Evolutionary conservation across 345 rosid species (phyloP).

Genomic region (Rhodamnia rubescens): DNA sequence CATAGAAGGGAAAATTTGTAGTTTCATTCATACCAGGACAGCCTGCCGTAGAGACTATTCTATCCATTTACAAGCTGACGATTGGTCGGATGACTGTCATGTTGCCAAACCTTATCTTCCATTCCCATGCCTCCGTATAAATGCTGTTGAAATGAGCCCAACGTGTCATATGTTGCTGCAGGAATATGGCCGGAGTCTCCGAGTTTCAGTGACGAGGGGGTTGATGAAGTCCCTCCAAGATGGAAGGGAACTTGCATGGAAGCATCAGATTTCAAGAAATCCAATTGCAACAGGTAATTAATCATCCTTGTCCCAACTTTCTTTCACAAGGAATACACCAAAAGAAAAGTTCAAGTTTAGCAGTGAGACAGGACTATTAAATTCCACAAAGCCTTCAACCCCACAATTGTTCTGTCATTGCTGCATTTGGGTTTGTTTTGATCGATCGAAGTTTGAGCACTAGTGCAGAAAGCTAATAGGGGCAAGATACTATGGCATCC

Average conservation of each 20-base stretch:
- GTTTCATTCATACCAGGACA: not conserved
- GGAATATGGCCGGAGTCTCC: constrained; percentile 70
- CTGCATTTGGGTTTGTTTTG: not conserved
- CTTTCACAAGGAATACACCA: not conserved
- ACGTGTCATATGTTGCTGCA: not conserved
- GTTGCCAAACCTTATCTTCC: not conserved
- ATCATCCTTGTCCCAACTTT: not conserved
- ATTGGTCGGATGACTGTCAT: not conserved
- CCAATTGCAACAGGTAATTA: constrained; percentile 53
- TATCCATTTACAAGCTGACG: not conserved
- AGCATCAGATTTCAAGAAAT: constrained; percentile 36
- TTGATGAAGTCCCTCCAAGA: constrained; percentile 43
- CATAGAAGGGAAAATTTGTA: not conserved
- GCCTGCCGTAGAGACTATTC: not conserved
- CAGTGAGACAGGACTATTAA: not conserved
- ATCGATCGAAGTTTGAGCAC: not conserved
- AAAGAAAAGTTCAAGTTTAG: not conserved
- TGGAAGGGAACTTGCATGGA: constrained; percentile 71
- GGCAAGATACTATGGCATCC: constrained; percentile 38
- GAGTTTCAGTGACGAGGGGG: constrained; percentile 44
- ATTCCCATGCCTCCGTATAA: not conserved
- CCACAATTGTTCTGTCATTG: not conserved
- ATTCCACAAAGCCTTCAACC: not conserved
- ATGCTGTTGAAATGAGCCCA: not conserved
- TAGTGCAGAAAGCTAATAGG: constrained; percentile 49